Base-by-base conservation (phyloP, 768 basidiomycete species). In the Podaxis mareebaensis region DNA sequence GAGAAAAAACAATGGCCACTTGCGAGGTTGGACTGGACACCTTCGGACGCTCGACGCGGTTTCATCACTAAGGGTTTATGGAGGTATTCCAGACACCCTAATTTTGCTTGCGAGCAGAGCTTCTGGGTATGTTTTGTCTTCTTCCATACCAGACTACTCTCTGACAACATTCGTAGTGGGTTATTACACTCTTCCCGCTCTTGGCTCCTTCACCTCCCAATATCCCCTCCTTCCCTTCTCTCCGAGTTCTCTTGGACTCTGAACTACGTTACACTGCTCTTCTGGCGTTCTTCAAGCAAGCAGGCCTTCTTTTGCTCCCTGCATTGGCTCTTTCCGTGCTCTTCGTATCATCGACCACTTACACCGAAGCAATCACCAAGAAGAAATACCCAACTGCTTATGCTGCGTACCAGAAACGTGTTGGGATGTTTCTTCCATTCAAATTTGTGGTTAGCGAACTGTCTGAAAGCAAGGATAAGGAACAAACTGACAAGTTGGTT, bases 71-170 rank as follows among this genome's bases (percentile, higher is more conserved):
- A 83, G 20, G 96, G 96, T 3, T 74, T 98, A 6, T 99, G 92
- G 92, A 83, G 85, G 1, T 96, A 88, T 81, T 87, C 85, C 2
- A 80, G 96, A 15, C 96, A 99, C 74, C 95, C 96, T 39, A 99
- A 99, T 74, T 96, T 94, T 72, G 77, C 89, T 1, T 95, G 92
- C 73, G 96, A 99, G 73, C 95, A 96, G 73, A 74, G 77, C 15
- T 94, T 96, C 76, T 96, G 90, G 90, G 90, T 91, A 66, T 46
- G 85, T 77, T 4, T 62, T 42, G 17, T 46, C 13, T 28, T 51
- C 44, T 54, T 44, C 26, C 53, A 15, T 52, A 60, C 52, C 24
- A 63, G 30, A 24, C 7, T 26, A 55, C 33, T 61, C 33, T 52
- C 6, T 28, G 28, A 33, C 38, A 55, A 52, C 30, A 0, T 54